Base-by-base conservation (phyloP, 2,329 filamentous ascomycete species). In the Fusarium irregulare region DNA sequence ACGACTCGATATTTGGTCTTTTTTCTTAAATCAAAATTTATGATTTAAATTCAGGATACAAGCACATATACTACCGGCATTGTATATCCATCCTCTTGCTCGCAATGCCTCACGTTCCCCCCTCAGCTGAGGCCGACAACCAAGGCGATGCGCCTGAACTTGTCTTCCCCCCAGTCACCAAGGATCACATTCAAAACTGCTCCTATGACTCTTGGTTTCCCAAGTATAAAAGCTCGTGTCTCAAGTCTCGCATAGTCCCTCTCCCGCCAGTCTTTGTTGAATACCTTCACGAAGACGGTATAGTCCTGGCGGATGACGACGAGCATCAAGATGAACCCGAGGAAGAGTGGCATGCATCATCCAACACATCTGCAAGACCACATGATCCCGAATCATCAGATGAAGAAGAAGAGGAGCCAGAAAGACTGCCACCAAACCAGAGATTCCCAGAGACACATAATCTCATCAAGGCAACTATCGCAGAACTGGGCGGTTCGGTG, bases 171-270 rank as follows among this genome's bases (percentile, higher is more conserved):
- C 93, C 93, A 2, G 88, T 97, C 60, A 93, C 90, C 32, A 92
- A 91, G 77, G 88, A 91, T 48, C 95, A 99, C 76, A 97, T 99
- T 66, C 84, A 97, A 57, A 92, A 98, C 80, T 99, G 95, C 82
- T 97, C 96, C 44, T 98, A 97, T 80, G 92, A 97, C 78, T 88
- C 87, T 64, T 99, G 96, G 96, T 93, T 97, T 76, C 89, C 92
- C 49, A 91, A 88, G 86, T 97, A 97, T 78, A 91, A 93, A 64
- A 84, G 88, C 10, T 87, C 93, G 49, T 94, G 93, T 34, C 92
- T 97, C 45, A 96, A 95, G 83, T 94, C 95, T 4, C 89, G 92
- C 30, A 89, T 97, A 42, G 91, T 99, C 54, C 90, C 92, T 2
- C 86, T 99, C 8, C 87, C 92, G 0, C 79, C 86, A 6, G 85